Percentiles rank a stretch among this genome's conserved stretches.
These are phyloP conservation scores for Glycine tomentella DNA, from an alignment of 306 rosid genomes.

Conservation along the genomic window DNA sequence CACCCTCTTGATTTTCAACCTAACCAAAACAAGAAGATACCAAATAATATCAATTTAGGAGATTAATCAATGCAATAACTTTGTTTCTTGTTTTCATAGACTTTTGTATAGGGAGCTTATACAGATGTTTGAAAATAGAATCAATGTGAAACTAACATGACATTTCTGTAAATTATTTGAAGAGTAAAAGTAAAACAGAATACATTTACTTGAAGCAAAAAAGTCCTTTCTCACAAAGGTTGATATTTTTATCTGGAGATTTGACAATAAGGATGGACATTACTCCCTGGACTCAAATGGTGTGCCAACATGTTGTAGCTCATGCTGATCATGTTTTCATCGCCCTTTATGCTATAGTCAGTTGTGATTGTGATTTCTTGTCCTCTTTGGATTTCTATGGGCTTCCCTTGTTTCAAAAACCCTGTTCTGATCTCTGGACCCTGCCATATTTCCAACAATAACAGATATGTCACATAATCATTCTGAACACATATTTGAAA, in stretches of 20 bases:
- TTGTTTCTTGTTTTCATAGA: background rate
- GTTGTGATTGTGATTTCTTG: constrained; percentile 34
- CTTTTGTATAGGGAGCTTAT: background rate
- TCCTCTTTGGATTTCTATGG: constrained; percentile 23
- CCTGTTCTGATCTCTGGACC: constrained; percentile 49
- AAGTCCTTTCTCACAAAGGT: background rate
- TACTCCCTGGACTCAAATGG: constrained; percentile 32
- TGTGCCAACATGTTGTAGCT: constrained; percentile 36
- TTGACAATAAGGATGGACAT: background rate
- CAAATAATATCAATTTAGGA: background rate
- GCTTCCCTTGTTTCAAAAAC: constrained; percentile 27
- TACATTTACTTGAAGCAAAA: background rate
- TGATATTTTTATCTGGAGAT: background rate
- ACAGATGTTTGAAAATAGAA: no score
- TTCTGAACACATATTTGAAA: no score
- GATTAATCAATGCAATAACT: background rate
- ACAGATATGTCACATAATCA: background rate
- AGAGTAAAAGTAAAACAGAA: no score
- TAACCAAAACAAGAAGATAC: background rate
- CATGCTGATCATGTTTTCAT: constrained; percentile 40
- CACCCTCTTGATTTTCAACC: constrained; percentile 60
- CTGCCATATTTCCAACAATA: no score
- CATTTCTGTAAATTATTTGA: no score
- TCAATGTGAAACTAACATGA: background rate
- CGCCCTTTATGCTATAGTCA: constrained; percentile 41